Base-by-base conservation (phyloP, 2,329 filamentous ascomycete genomes). In the Ophiostoma quercus region DNA sequence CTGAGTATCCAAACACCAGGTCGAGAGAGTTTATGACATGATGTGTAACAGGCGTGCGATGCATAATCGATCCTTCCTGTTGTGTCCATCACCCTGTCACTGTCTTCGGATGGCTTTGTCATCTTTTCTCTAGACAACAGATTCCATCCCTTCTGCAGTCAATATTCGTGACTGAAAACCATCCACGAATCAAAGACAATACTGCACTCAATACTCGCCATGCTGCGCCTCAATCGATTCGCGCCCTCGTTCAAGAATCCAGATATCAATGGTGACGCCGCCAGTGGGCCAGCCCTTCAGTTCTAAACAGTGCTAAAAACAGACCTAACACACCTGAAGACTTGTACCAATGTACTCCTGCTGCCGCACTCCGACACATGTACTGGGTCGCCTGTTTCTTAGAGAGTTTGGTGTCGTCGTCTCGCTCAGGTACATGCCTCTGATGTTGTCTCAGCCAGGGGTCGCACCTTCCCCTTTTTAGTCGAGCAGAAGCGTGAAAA, bases 191-290 rank as follows among this genome's bases (percentile, higher is more conserved):
- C 16, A 47, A 19, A 47, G 43, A 47, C 43, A n/a, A 3, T 54
- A 6, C 34, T 5, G 34, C 34, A 34, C 34, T 14, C 14, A 25
- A 14, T 14, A 19, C 34, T 57, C 51, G 22, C 22, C 8, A 25
- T 57, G 51, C 51, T 57, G 51, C 51, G 51, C 51, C 51, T 57
- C 51, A 57, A 11, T 57, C 22, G 51, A 57, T 25, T 57, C 9
- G 22, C 22, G 51, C 51, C 51, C 51, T 57, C 51, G 22, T 12
- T 25, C n/a, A n/a, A 19, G 51, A 25, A 57, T 25, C 14, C 22
- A 25, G 16, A 16, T 14, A 57, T 57, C n/a, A 57, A 11, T 22
- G 51, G 51, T 57, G 51, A 57, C 51, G 51, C 51, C 51, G 51
- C 51, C 51, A 25, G 51, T 57, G 51, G 51, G 51, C n/a, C 51